phyloP scores from a whole-genome alignment of 129 eudicot genomes.

The Ambrosia artemisiifolia region DNA sequence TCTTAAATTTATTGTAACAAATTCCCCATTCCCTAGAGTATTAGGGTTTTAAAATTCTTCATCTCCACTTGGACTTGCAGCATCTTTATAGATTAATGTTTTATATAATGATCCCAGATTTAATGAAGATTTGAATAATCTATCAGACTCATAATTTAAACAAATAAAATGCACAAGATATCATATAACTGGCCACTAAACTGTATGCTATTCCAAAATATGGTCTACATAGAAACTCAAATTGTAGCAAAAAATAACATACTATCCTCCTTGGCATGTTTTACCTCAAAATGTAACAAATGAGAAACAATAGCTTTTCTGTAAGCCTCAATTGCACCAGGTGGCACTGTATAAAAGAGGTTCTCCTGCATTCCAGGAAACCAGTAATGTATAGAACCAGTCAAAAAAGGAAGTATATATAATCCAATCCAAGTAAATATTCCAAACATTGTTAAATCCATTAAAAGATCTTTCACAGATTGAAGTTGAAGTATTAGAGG shows the following conservation, averaged over 20 bases:
- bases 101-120: not conserved
- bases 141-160: not conserved
- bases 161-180: not conserved
- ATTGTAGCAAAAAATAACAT: not conserved
- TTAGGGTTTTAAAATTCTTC: not conserved
- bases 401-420: not conserved
- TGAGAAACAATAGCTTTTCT: conserved; percentile 59
- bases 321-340: conserved; percentile 65
- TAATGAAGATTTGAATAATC: not conserved
- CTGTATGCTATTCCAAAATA: not conserved
- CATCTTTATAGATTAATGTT: not conserved
- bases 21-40: not conserved
- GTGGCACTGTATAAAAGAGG: conserved; percentile 60
- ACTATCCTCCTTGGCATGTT: not conserved
- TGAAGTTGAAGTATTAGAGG: not conserved
- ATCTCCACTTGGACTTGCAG: not conserved
- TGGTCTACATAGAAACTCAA: not conserved
- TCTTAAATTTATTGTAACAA: not conserved
- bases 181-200: not conserved
- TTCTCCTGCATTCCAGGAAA: conserved; percentile 46
- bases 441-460: not conserved
- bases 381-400: not conserved
- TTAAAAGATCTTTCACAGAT: conserved; percentile 11
- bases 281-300: conserved; percentile 53
- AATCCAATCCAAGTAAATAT: not conserved